Conservation (phyloP, 2,329 filamentous ascomycete genomes). For the Cladophialophora chaetospira region DNA sequence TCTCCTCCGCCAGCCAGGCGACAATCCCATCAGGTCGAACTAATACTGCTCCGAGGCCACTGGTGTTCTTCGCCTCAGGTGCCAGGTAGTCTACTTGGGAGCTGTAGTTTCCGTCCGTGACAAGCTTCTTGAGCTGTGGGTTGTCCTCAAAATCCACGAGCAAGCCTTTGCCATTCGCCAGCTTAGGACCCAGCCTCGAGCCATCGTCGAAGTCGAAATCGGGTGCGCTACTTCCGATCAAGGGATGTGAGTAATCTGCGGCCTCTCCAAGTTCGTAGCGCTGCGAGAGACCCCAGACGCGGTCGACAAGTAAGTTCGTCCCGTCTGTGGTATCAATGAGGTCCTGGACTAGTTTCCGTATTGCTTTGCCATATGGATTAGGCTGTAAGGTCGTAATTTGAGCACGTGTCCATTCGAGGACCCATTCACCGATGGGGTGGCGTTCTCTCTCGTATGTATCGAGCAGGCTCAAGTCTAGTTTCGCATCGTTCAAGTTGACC, state of each 20-base stretch:
- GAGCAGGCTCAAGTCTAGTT: too few species aligned
- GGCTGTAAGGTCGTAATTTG: constrained; percentile 40
- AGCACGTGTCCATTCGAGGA: too few species aligned
- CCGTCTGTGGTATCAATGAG: constrained; percentile 21
- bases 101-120: too few species aligned
- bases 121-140: too few species aligned
- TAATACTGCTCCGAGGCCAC: not conserved
- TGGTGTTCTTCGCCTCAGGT: not conserved
- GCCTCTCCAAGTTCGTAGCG: constrained; percentile 36
- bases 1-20: not conserved
- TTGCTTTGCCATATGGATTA: constrained; percentile 35
- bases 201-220: too few species aligned
- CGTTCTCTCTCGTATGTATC: too few species aligned
- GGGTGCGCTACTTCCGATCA: too few species aligned
- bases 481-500: too few species aligned
- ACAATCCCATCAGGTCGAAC: not conserved
- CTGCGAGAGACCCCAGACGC: constrained; percentile 41
- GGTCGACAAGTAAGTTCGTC: constrained; percentile 29
- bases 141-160: too few species aligned
- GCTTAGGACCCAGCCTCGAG: too few species aligned
- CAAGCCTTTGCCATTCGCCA: too few species aligned
- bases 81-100: not conserved
- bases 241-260: constrained; percentile 32
- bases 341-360: constrained; percentile 22
- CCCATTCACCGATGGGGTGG: too few species aligned